These are phyloP conservation scores for Kokia cookei DNA, from an alignment of 441 rosid genomes.

Conservation along the genomic window DNA sequence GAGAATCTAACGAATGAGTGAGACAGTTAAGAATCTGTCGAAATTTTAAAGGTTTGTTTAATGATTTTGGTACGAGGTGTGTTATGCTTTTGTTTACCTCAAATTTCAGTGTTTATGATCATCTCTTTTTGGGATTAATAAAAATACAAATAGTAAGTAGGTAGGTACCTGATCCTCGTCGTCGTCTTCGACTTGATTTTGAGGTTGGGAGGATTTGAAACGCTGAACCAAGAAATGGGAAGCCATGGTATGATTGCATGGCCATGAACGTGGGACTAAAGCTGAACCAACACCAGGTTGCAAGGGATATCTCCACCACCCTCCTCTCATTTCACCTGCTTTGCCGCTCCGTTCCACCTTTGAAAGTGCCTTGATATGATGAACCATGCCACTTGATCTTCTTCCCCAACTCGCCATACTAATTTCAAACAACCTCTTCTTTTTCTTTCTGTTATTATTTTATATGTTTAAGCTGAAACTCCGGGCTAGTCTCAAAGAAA, in stretches of 20 bases:
- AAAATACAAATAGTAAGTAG: not conserved
- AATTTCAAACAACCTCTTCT: not conserved
- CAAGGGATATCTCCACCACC: conserved; percentile 1
- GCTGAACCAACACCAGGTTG: not conserved
- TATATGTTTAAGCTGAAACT: not conserved
- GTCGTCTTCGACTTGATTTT: not conserved
- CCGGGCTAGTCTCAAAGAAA: not conserved
- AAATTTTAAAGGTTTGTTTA: no score
- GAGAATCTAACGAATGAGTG: no score
- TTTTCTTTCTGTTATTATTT: not conserved
- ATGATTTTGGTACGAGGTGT: no score
- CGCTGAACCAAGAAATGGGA: not conserved
- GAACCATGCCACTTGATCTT: conserved; percentile 33
- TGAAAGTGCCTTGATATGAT: conserved; percentile 11
- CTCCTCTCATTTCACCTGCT: not conserved
- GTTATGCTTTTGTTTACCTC: no score
- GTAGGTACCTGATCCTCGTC: not conserved
- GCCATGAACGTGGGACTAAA: not conserved
- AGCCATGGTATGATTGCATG: not conserved
- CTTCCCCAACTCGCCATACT: conserved; percentile 37
- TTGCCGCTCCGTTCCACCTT: conserved; percentile 5
- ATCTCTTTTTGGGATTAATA: no score
- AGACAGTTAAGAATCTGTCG: no score
- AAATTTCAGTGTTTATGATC: no score
- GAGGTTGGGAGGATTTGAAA: not conserved